Conservation (phyloP, 73 alveolate genomes). For the Stentor coeruleus region DNA sequence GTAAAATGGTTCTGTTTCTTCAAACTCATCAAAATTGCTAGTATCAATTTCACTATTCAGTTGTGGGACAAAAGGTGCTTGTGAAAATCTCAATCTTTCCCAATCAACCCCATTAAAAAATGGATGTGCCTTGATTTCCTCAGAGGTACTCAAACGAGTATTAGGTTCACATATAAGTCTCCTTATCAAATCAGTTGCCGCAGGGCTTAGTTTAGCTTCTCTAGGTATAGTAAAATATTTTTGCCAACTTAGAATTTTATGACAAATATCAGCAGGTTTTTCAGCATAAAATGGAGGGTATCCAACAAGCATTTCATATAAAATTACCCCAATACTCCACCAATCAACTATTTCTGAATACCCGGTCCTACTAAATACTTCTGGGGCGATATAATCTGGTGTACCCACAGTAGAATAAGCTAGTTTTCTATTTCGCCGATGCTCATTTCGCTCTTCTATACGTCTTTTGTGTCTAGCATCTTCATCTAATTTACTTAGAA, state of each 20-base stretch:
- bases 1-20: conserved; percentile 86
- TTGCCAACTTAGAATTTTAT: conserved; percentile 78
- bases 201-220: conserved; percentile 71
- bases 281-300: conserved; percentile 87
- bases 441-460: background rate
- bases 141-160: conserved; percentile 71
- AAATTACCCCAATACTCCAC: conserved; percentile 89
- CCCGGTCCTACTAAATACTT: conserved; percentile 89
- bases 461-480: background rate
- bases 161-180: conserved; percentile 68
- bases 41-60: conserved; percentile 58
- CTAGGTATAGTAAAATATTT: conserved; percentile 64
- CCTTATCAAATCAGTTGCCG: conserved; percentile 74
- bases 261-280: conserved; percentile 80
- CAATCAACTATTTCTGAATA: conserved; percentile 83
- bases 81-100: conserved; percentile 64
- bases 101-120: conserved; percentile 85
- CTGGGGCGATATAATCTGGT: conserved; percentile 99
- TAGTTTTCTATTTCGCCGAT: conserved; percentile 30
- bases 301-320: conserved; percentile 88
- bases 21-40: conserved; percentile 85
- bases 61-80: conserved; percentile 81
- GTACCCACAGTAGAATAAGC: conserved; percentile 83
- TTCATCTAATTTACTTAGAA: background rate
- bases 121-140: conserved; percentile 94